A percentile compares a stretch with the other conserved stretches of the same genome.
Conservation (phyloP, 2,329 filamentous ascomycete genomes). For the Falciphora oryzae region DNA sequence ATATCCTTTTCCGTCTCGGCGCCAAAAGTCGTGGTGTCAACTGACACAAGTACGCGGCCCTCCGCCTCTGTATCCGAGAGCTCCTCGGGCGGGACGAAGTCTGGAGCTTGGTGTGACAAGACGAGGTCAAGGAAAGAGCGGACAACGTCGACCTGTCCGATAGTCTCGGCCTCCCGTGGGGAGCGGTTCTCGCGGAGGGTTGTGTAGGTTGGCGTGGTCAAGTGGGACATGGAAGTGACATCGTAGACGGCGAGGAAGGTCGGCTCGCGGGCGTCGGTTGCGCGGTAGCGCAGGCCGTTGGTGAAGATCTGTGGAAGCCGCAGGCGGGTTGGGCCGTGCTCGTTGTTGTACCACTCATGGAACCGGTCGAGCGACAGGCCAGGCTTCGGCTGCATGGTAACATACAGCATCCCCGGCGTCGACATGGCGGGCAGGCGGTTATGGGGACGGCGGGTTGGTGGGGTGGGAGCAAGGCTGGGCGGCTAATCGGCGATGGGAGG, state of each 20-base stretch:
- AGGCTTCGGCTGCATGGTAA: slow-evolving; percentile 76
- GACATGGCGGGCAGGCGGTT: slow-evolving; percentile 14
- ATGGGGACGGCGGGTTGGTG: background rate
- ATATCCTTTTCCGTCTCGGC: slow-evolving; percentile 46
- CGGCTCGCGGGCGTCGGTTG: slow-evolving; percentile 56
- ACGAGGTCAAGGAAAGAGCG: slow-evolving; percentile 66
- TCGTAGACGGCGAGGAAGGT: slow-evolving; percentile 79
- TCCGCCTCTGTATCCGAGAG: slow-evolving; percentile 52
- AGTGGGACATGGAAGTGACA: slow-evolving; percentile 64
- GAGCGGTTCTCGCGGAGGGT: slow-evolving; percentile 54
- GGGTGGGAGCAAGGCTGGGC: background rate
- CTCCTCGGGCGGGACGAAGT: slow-evolving; percentile 55
- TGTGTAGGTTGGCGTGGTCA: slow-evolving; percentile 66
- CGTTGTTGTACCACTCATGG: slow-evolving; percentile 92
- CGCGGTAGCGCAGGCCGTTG: slow-evolving; percentile 75
- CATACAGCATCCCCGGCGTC: slow-evolving; percentile 67
- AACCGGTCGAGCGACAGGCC: slow-evolving; percentile 63
- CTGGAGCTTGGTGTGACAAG: slow-evolving; percentile 45
- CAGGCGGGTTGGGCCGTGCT: slow-evolving; percentile 78
- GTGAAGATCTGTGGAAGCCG: slow-evolving; percentile 66
- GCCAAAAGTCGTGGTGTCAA: slow-evolving; percentile 48
- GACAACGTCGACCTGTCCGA: slow-evolving; percentile 56
- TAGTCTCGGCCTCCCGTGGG: slow-evolving; percentile 46
- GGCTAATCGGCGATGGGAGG: background rate
- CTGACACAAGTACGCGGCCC: slow-evolving; percentile 56